A percentile compares a stretch with the other conserved stretches of the same genome.
phyloP scores from a whole-genome alignment of 208 protist species.

The Leptomonas pyrrhocoris region DNA sequence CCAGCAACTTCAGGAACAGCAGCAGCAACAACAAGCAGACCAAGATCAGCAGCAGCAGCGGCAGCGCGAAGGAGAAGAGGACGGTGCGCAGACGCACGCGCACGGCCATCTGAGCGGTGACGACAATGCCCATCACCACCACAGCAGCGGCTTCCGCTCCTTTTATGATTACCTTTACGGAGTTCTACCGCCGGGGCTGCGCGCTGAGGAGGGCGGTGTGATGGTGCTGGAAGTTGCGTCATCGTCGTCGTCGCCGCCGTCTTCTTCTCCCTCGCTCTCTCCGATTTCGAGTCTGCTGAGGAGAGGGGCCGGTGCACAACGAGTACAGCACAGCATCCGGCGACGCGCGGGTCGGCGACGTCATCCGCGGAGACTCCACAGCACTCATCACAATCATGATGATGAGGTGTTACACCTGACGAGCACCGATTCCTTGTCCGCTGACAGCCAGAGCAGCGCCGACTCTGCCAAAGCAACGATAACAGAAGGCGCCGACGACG shows the following conservation, averaged over 20 bases:
- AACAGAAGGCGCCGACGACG: not conserved
- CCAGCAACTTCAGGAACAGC: conserved; percentile 2
- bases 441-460: not conserved
- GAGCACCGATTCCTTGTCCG: conserved; percentile 8
- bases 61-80: not conserved
- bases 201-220: not conserved
- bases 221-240: not conserved
- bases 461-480: not conserved
- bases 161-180: conserved; percentile 21
- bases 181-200: conserved; percentile 23
- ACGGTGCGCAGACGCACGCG: too few species aligned
- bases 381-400: too few species aligned
- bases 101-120: not conserved
- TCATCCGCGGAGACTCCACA: too few species aligned
- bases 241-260: not conserved
- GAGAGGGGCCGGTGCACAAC: not conserved
- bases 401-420: not conserved
- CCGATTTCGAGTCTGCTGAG: not conserved
- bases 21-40: too few species aligned
- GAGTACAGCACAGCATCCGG: too few species aligned
- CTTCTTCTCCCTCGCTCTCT: not conserved
- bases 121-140: not conserved
- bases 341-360: too few species aligned
- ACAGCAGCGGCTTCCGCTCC: too few species aligned
- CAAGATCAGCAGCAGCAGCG: not conserved